Evolutionary conservation across 2,329 filamentous ascomycete genomes (phyloP), one percentile per base, ranked within the genome.

Genomic region (Bipolaris bicolor): DNA sequence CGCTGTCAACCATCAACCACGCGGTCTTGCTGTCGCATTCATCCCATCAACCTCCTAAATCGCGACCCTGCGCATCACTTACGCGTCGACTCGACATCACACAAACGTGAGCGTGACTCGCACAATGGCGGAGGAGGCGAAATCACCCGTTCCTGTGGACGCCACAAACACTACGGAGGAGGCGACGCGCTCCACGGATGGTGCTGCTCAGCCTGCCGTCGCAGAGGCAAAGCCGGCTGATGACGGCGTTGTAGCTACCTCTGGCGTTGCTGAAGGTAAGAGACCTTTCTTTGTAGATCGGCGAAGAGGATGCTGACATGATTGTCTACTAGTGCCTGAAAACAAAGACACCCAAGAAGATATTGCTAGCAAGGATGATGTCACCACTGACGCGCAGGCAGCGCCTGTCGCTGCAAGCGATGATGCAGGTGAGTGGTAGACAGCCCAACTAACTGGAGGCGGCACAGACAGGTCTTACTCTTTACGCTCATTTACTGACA

Each of bases 61-160:
- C 74, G 68, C 71, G 66, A 64, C 53, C 58, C 59, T 58, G 57
- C 56, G 58, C 64, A 60, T 62, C 61, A 57, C 55, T 64, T 70
- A 77, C 75, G 75, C 75, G 74, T 77, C 71, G 44, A 63, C 62
- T 57, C 62, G 58, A 58, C 60, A 67, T 63, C 65, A 72, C 71
- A 69, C 71, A 63, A 67, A 66, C 65, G 64, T 71, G 60, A 74
- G 67, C 66, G 65, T 63, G 54, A 63, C 63, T 62, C 55, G 51
- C 44, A 70, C 70, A 69, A 77, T 77, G 75, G 74, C 74, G 54
- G 75, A 77, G 59, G 68, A 71, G 58, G 63, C 66, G 55, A 71
- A 62, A 58, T 55, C 71, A 62, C 62, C 70, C 47, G 64, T 63
- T 55, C 40, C 65, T 40, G 60, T 57, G 56, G 71, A 74, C 52